phyloP scores from a whole-genome alignment of 805 yeast genomes.

The Torulaspora microellipsoides region DNA sequence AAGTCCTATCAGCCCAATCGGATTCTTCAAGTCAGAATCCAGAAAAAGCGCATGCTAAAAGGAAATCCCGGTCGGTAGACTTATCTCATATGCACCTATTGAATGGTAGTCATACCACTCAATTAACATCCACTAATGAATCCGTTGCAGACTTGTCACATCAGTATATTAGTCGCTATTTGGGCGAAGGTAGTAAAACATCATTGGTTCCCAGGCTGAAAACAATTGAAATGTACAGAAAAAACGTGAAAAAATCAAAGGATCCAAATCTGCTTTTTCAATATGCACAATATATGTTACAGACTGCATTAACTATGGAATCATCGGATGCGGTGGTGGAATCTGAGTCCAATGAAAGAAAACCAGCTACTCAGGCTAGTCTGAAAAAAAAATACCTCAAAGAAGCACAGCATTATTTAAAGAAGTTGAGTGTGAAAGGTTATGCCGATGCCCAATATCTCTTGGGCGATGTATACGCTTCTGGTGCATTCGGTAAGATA shows the following conservation, averaged over 20 bases:
- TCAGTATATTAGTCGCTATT: conserved; percentile 45
- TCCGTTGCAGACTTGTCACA: conserved; percentile 49
- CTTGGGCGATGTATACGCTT: conserved; percentile 82
- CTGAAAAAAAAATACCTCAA: conserved; percentile 57
- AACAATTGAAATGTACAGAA: conserved; percentile 81
- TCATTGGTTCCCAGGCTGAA: conserved; percentile 68
- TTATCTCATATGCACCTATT: conserved; percentile 39
- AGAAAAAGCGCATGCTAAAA: conserved; percentile 11
- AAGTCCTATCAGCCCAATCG: conserved; percentile 7
- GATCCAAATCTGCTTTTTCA: conserved; percentile 86
- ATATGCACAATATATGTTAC: conserved; percentile 85
- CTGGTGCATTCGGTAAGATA: conserved; percentile 77
- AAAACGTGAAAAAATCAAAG: conserved; percentile 76
- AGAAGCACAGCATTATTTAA: conserved; percentile 71
- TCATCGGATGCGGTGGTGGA: conserved; percentile 12
- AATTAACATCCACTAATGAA: conserved; percentile 38
- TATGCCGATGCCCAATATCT: conserved; percentile 87
- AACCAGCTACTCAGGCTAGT: conserved; percentile 21
- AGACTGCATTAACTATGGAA: conserved; percentile 68
- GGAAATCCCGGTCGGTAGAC: conserved; percentile 38
- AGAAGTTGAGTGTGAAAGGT: conserved; percentile 71
- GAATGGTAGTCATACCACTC: conserved; percentile 33
- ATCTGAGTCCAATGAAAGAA: conserved; percentile 4
- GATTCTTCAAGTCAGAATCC: conserved; percentile 7
- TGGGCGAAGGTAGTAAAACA: conserved; percentile 45